Base-by-base conservation (phyloP, 768 basidiomycete species). In the Gymnopilus dilepis region DNA sequence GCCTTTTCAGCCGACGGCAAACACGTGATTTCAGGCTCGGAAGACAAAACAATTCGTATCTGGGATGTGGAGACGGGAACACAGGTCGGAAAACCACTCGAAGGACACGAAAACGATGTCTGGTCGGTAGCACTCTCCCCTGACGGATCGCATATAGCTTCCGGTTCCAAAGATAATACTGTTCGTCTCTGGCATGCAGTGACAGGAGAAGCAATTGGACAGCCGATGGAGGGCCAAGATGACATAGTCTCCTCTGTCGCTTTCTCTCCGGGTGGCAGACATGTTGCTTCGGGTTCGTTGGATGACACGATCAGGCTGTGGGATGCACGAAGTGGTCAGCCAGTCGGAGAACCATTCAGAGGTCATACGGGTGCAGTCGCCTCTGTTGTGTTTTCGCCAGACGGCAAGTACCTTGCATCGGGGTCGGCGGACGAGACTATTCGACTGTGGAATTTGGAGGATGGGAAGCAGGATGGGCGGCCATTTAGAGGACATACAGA, bases 251-350 rank as follows among this genome's bases (percentile, higher is more conserved):
- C 0, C 1, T 55, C 52, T 13, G 58, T 60, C 26, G 58, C 53
- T 6, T 60, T 56, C 26, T 60, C 43, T 11, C 52, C 43, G n/a
- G 45, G 60, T 41, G 62, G 67, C 26, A 28, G 26, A 22, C 51
- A 22, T 2, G 42, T 67, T 9, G 59, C 58, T 26, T 65, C 63
- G 6, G 58, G 42, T 9, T 63, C 61, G 2, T 19, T 2, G 8
- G 50, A 50, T 22, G 12, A 31, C 6, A 57, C 56, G 5, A 38
- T 69, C n/a, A 45, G 56, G 24, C 52, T 69, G 3, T 66, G 65
- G 65, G 51, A 64, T 34, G 34, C 41, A n/a, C 6, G 6, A 31
- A 63, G 45, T 6, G 58, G 59, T 11, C 21, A 37, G 12, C 58
- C 3, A 13, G 33, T 63, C 2, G 55, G 57, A 4, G 21, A 54